Base-by-base conservation (phyloP, 1,284 basidiomycete genomes). In the Pyrrhoderma noxium region DNA sequence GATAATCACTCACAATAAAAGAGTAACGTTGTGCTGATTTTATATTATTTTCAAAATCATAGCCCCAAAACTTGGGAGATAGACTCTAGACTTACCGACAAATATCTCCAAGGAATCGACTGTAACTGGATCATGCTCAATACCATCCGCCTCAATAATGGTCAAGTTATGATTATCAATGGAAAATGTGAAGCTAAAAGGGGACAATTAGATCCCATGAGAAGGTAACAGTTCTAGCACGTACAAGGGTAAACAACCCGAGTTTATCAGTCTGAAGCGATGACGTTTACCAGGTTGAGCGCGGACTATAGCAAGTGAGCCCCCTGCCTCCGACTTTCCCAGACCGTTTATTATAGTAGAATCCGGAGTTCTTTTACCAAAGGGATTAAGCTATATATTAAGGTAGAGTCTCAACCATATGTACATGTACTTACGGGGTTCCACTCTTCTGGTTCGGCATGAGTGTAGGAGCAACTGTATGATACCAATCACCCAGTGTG, bases 101-200 rank as follows among this genome's bases (percentile, higher is more conserved):
- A 34, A 35, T 19, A 46, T 46, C n/a, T 31, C 27, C 4, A 46
- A 27, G 14, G 45, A 46, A 35, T 46, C 45, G 25, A 36, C 45
- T 5, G 45, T 46, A 18, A 64, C 37, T 2, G 70, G 68, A 8
- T 60, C 25, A 14, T 64, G 62, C 34, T 62, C 64, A 41, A 69
- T 53, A 18, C 69, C 69, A 49, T 73, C 73, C 0, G 61, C 70
- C 57, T 74, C 72, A 49, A 74, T 73, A 47, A 74, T 54, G 2
- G 55, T 58, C 41, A 59, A 45, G n/a, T 46, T 45, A 37, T 60
- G 58, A 19, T 42, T 47, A 31, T 58, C 54, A 35, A 60, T 58
- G 9, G 58, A 52, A 40, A 57, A 56, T 21, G 41, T 55, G 22
- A 22, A 52, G 3, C 18, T 45, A 45, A n/a, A 13, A 21, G 34